These are phyloP conservation scores for Lecanicillium sp. DNA, from an alignment of 2,329 filamentous ascomycete species.

Conservation along the genomic window DNA sequence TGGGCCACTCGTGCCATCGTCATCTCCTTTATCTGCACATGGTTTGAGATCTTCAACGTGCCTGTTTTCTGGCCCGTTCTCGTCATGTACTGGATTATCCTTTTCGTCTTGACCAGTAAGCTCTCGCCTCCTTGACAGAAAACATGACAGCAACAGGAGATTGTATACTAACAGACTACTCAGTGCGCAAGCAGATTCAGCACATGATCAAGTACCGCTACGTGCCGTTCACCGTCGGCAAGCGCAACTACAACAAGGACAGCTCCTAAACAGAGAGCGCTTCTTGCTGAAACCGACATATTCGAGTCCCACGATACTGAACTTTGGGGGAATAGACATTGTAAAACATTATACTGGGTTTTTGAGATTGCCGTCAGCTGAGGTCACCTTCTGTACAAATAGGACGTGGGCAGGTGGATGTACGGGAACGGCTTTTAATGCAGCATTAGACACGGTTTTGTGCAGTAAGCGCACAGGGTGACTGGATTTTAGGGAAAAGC, in stretches of 20 bases:
- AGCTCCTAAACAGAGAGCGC: constrained; percentile 30
- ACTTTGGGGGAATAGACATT: no score
- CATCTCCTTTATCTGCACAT: constrained; percentile 81
- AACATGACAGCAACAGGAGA: no score
- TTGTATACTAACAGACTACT: no score
- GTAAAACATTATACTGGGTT: no score
- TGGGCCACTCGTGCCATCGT: constrained; percentile 79
- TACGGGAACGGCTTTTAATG: no score
- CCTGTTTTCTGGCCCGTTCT: constrained; percentile 98
- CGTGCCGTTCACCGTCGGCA: constrained; percentile 87
- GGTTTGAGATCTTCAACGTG: constrained; percentile 91
- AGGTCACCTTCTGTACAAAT: neutral
- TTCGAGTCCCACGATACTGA: no score
- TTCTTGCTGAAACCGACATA: neutral
- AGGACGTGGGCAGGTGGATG: constrained; percentile 1
- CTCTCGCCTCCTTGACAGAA: constrained; percentile 16
- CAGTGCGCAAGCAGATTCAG: constrained; percentile 98
- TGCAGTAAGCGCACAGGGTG: constrained; percentile 1
- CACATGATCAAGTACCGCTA: constrained; percentile 99
- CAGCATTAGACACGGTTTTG: constrained; percentile 5
- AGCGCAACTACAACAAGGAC: constrained; percentile 68
- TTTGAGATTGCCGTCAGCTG: no score
- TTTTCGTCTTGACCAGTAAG: constrained; percentile 92
- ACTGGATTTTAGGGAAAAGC: constrained; percentile 2
- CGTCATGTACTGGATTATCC: constrained; percentile 97